phyloP scores from a whole-genome alignment of 805 yeast species.

The Yamadazyma phyllophila region DNA sequence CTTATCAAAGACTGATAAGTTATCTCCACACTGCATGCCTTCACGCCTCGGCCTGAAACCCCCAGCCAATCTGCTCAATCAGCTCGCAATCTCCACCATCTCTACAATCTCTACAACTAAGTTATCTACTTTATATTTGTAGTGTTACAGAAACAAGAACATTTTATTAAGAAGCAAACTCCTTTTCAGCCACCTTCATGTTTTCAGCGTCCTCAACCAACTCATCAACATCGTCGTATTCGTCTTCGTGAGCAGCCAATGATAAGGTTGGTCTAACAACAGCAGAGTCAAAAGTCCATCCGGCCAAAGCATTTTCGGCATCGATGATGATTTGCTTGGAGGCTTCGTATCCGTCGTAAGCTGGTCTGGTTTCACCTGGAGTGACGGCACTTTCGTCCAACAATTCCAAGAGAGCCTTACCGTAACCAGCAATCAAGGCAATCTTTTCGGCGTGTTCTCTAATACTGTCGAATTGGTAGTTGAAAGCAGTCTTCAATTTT shows the following conservation, averaged over 20 bases:
- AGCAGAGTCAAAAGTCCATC: constrained; percentile 96
- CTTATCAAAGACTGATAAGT: no score
- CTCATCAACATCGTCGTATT: constrained; percentile 38
- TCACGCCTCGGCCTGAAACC: no score
- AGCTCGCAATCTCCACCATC: no score
- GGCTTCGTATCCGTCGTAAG: constrained; percentile 97
- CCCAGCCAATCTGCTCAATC: no score
- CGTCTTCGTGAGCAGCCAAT: constrained; percentile 64
- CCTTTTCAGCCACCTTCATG: constrained; percentile 54
- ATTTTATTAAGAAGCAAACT: constrained; percentile 21
- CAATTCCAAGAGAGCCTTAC: constrained; percentile 93
- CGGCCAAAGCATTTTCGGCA: constrained; percentile 91
- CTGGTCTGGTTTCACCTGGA: constrained; percentile 98
- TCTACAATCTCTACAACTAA: not conserved
- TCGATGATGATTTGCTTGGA: constrained; percentile 97
- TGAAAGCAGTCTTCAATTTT: constrained; percentile 94
- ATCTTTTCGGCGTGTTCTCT: constrained; percentile 95
- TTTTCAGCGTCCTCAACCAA: constrained; percentile 42
- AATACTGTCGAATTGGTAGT: constrained; percentile 92
- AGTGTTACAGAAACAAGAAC: not conserved
- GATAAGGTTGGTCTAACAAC: constrained; percentile 91
- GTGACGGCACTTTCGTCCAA: constrained; percentile 96
- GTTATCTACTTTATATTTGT: not conserved
- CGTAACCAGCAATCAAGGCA: constrained; percentile 97
- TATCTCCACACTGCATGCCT: no score